Conservation (phyloP, 495 filamentous ascomycete species). For the Aspergillus saccharolyticus region DNA sequence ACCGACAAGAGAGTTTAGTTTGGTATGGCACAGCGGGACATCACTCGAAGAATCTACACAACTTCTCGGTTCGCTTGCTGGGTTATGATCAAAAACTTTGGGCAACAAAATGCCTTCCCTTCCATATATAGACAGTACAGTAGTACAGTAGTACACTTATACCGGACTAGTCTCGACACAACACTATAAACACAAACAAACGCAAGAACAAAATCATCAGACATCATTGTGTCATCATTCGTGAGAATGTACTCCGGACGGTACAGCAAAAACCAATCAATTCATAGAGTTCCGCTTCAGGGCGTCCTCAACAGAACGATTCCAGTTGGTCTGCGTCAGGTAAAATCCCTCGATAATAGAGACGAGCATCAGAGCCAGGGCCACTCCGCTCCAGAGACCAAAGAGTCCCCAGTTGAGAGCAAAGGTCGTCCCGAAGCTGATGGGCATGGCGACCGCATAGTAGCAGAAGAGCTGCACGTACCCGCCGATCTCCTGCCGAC, state of each 20-base stretch:
- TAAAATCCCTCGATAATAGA: conserved; percentile 61
- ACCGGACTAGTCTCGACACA: not conserved
- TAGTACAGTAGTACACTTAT: not conserved
- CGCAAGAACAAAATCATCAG: not conserved
- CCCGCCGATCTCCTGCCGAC: conserved; percentile 81
- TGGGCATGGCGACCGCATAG: conserved; percentile 78
- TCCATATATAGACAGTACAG: too few relatives aligned
- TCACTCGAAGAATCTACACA: not conserved
- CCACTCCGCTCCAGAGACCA: conserved; percentile 80
- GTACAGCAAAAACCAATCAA: conserved; percentile 23
- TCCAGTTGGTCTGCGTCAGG: conserved; percentile 62
- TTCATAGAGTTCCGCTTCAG: conserved; percentile 57
- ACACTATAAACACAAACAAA: not conserved
- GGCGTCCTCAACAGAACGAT: conserved; percentile 69
- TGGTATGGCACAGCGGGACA: not conserved
- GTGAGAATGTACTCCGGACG: not conserved
- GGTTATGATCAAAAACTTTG: not conserved
- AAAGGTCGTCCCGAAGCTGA: conserved; percentile 74
- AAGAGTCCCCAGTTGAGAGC: conserved; percentile 64
- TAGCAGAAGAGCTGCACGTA: conserved; percentile 82
- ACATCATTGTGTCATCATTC: conserved; percentile 1
- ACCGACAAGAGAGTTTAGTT: too few relatives aligned
- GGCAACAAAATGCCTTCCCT: not conserved
- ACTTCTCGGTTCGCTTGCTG: not conserved
- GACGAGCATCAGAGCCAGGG: conserved; percentile 62